A percentile compares a stretch with the other conserved stretches of the same genome.
Evolutionary conservation across 768 basidiomycete genomes (phyloP).

Genomic region (Boletus edulis): DNA sequence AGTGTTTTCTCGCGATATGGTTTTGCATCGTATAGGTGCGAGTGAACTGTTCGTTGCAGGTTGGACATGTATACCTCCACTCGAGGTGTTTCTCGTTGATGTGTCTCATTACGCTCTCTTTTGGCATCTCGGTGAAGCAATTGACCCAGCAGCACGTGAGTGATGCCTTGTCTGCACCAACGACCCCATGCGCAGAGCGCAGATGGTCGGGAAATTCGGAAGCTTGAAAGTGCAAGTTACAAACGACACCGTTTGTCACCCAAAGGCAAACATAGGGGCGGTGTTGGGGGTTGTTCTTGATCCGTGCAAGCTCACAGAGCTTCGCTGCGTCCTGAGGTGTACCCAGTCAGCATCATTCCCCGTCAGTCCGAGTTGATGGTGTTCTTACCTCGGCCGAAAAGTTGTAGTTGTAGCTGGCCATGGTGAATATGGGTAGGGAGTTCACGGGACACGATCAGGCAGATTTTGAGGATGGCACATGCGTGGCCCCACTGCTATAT

Average conservation of each 20-base stretch:
- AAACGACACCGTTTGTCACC: neutral
- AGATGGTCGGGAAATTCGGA: conserved; percentile 21
- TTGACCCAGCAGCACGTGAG: conserved; percentile 18
- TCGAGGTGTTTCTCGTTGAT: conserved; percentile 25
- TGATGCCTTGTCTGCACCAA: conserved; percentile 15
- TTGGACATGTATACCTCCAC: conserved; percentile 10
- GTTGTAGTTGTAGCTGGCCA: too few relatives aligned
- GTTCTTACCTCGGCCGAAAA: too few relatives aligned
- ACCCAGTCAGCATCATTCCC: too few relatives aligned
- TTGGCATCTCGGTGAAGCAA: conserved; percentile 22
- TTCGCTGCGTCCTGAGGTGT: too few relatives aligned
- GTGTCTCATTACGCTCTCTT: conserved; percentile 28
- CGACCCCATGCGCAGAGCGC: conserved; percentile 18
- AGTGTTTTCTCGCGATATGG: conserved; percentile 15
- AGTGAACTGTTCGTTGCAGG: conserved; percentile 22
- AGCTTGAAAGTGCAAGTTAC: conserved; percentile 3
- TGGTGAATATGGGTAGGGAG: too few relatives aligned
- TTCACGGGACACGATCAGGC: too few relatives aligned
- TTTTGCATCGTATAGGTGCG: conserved; percentile 18
- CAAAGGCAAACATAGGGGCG: too few relatives aligned
- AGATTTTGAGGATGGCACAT: too few relatives aligned
- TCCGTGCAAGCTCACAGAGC: too few relatives aligned
- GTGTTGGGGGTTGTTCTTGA: too few relatives aligned
- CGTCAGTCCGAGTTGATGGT: too few relatives aligned
- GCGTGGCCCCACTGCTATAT: too few relatives aligned